A percentile compares a stretch with the other conserved stretches of the same genome.
phyloP scores from a whole-genome alignment of 2,329 filamentous ascomycete genomes.

The Aspergillus terreus region DNA sequence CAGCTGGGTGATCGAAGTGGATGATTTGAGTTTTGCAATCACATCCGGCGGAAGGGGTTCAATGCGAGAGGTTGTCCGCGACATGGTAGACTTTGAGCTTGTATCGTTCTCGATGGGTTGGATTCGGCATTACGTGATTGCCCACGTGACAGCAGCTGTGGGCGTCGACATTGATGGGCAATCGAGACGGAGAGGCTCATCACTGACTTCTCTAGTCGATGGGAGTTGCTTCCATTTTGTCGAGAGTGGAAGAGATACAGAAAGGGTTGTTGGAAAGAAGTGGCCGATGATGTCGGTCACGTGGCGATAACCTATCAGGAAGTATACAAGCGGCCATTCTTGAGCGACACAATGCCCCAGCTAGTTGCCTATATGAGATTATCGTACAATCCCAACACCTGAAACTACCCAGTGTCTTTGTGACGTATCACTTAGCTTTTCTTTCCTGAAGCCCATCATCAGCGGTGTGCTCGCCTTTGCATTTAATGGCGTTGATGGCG shows the following conservation, averaged over 20 bases:
- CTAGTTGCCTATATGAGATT: background rate
- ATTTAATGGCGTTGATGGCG: background rate
- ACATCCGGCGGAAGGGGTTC: slow-evolving; percentile 66
- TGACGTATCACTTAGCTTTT: too few species aligned
- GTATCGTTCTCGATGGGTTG: background rate
- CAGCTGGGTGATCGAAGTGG: slow-evolving; percentile 71
- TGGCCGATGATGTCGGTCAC: background rate
- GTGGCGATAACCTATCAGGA: background rate
- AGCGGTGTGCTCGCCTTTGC: slow-evolving; percentile 7
- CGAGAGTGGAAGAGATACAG: too few species aligned
- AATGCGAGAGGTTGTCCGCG: slow-evolving; percentile 45
- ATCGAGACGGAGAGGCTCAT: too few species aligned
- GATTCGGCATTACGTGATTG: too few species aligned
- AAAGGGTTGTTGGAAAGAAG: background rate
- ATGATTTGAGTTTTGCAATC: slow-evolving; percentile 77
- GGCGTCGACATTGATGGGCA: too few species aligned
- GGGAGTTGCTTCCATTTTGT: too few species aligned
- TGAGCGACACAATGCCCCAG: background rate
- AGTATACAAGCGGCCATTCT: too few species aligned
- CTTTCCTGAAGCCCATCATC: background rate
- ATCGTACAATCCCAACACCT: too few species aligned
- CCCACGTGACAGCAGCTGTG: too few species aligned
- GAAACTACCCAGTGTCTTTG: too few species aligned
- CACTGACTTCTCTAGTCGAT: too few species aligned
- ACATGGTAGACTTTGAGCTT: slow-evolving; percentile 17